These are phyloP conservation scores for Yueomyces sinensis DNA, from an alignment of 805 yeast species.

Conservation along the genomic window DNA sequence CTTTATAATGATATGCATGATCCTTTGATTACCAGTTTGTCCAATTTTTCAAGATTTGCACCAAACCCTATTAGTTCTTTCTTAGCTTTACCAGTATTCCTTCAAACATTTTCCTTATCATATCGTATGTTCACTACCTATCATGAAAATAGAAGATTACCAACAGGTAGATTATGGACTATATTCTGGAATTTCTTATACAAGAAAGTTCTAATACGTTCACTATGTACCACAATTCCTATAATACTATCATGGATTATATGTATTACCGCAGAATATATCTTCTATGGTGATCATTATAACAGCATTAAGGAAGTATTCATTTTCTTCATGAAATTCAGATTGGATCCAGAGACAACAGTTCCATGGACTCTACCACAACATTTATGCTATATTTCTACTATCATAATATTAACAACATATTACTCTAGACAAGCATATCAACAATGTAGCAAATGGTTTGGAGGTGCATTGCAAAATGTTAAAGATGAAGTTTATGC, in stretches of 20 bases:
- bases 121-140: background rate
- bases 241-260: slow-evolving; percentile 7
- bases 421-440: slow-evolving; percentile 2
- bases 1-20: background rate
- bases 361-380: slow-evolving; percentile 12
- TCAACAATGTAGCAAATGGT: slow-evolving; percentile 10
- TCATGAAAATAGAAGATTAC: too few relatives aligned
- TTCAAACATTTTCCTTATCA: background rate
- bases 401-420: slow-evolving; percentile 3
- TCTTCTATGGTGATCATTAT: slow-evolving; percentile 6
- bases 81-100: background rate
- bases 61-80: background rate
- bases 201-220: background rate
- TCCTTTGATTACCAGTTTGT: background rate
- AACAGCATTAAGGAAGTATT: slow-evolving; percentile 1
- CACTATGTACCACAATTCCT: background rate
- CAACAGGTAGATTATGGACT: background rate
- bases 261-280: slow-evolving; percentile 9
- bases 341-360: slow-evolving; percentile 5
- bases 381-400: slow-evolving; percentile 6
- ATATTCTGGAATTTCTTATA: background rate
- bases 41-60: background rate
- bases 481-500: slow-evolving; percentile 49
- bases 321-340: slow-evolving; percentile 4
- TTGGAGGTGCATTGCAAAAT: slow-evolving; percentile 20